Conservation (phyloP, 495 filamentous ascomycete species). For the Aspergillus campestris region DNA sequence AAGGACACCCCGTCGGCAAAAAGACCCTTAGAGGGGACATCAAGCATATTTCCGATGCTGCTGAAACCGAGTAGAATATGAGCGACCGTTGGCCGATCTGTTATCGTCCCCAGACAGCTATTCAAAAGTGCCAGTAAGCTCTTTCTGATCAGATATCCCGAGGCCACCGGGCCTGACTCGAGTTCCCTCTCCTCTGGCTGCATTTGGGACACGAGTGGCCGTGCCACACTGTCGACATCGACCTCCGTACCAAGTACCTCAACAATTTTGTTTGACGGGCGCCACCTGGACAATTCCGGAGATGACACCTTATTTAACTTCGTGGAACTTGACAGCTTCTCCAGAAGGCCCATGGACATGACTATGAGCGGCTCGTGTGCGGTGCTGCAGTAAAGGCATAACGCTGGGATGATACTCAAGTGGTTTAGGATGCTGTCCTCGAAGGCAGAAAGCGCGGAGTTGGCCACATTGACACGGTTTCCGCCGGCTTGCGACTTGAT, state of each 20-base stretch:
- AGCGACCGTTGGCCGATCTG: constrained; percentile 69
- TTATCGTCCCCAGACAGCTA: constrained; percentile 60
- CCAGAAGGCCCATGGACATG: constrained; percentile 66
- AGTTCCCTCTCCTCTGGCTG: constrained; percentile 52
- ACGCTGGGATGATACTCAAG: constrained; percentile 60
- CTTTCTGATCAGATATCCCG: constrained; percentile 67
- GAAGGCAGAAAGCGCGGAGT: constrained; percentile 69
- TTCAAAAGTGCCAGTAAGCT: constrained; percentile 76
- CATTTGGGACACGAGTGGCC: constrained; percentile 58
- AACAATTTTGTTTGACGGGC: constrained; percentile 68
- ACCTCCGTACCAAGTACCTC: constrained; percentile 64
- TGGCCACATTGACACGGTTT: constrained; percentile 47
- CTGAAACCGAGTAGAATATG: constrained; percentile 86
- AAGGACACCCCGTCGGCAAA: constrained; percentile 64
- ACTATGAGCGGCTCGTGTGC: constrained; percentile 68
- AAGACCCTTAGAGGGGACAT: constrained; percentile 50
- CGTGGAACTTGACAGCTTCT: constrained; percentile 74
- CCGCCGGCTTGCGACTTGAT: constrained; percentile 49
- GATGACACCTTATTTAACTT: constrained; percentile 54
- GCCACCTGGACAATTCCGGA: constrained; percentile 37
- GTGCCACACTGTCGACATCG: constrained; percentile 60
- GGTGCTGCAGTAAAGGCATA: constrained; percentile 77
- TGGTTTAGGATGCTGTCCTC: constrained; percentile 87
- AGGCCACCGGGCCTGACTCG: constrained; percentile 49
- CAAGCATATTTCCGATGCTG: constrained; percentile 58